Conservation (phyloP, 108 stramenopile genomes). For the Nannochloropsis gaditana region DNA sequence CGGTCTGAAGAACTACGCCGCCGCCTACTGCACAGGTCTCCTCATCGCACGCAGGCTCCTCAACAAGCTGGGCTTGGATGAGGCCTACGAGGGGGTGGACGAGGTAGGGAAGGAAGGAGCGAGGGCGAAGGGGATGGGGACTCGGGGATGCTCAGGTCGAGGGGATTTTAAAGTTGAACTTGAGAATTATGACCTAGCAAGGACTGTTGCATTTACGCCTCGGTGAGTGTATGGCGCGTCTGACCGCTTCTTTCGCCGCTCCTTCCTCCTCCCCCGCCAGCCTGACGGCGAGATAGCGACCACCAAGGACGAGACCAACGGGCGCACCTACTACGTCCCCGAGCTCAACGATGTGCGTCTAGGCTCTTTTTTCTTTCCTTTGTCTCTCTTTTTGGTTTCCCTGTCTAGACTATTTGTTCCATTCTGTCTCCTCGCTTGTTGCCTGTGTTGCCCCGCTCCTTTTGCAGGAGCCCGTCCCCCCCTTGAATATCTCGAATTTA, state of each 20-base stretch:
- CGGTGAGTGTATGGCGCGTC: background rate
- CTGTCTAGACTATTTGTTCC: background rate
- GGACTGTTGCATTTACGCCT: no score
- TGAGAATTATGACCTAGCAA: no score
- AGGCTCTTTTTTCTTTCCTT: background rate
- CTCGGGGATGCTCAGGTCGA: background rate
- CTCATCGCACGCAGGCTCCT: conserved; percentile 88
- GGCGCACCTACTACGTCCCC: conserved; percentile 83
- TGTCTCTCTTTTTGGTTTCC: background rate
- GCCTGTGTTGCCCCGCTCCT: background rate
- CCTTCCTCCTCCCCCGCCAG: background rate
- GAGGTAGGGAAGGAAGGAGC: conserved; percentile 28
- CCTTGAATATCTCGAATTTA: background rate
- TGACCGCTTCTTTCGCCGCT: background rate
- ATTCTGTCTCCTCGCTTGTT: background rate
- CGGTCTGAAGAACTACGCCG: conserved; percentile 99
- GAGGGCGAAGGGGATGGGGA: conserved; percentile 36
- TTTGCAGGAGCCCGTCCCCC: background rate
- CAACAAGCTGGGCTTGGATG: conserved; percentile 90
- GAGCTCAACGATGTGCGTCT: conserved; percentile 81
- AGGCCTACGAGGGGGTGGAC: conserved; percentile 66
- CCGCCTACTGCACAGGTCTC: conserved; percentile 99
- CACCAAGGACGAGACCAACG: conserved; percentile 75
- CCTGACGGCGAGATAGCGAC: conserved; percentile 61
- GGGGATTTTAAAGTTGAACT: background rate